Base-by-base conservation (phyloP, 2,329 filamentous ascomycete genomes). In the Sarocladium kiliense region DNA sequence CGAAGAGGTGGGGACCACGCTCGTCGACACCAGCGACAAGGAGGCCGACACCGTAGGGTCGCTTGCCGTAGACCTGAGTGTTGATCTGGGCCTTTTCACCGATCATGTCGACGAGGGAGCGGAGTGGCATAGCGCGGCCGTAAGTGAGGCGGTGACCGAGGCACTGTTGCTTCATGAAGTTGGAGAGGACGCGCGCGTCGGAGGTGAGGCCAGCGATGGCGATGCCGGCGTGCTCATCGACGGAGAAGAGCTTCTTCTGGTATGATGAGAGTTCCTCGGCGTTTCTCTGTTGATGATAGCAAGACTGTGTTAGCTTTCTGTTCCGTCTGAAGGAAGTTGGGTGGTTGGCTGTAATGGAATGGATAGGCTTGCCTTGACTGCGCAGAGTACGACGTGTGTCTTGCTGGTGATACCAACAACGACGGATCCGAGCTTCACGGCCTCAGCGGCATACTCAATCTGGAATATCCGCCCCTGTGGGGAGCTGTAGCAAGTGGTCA, bases 141-240 rank as follows among this genome's bases (percentile, higher is more conserved):
- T 96, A 97, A 56, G 91, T 96, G 65, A 99, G 87, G 72, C 93
- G 91, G 66, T 94, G 93, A 67, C 90, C 89, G 67, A 99, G 90
- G 60, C 91, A 96, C 77, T 97, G 94, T 77, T 96, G 91, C 80
- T 97, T 97, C 93, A 99, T 97, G 80, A 97, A 99, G 84, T 99
- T 99, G 80, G 92, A 97, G 65, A 99, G 91, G 65, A 99, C 94
- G 68, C 94, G 94, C 69, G 93, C 94, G 74, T 99, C 94, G 57
- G 93, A 97, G 63, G 94, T 94, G 59, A 99, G 89, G 65, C 94
- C 94, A 63, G 94, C 94, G 66, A 99, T 95, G 66, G 93, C 91
- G 67, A 99, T 86, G 63, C 92, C 94, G 65, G 94, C 87, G 75
- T 99, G 94, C 66, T 93, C 89, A 74, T 99, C 94, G 76, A 99